phyloP scores from a whole-genome alignment of 306 rosid species.

The Sesbania bispinosa region DNA sequence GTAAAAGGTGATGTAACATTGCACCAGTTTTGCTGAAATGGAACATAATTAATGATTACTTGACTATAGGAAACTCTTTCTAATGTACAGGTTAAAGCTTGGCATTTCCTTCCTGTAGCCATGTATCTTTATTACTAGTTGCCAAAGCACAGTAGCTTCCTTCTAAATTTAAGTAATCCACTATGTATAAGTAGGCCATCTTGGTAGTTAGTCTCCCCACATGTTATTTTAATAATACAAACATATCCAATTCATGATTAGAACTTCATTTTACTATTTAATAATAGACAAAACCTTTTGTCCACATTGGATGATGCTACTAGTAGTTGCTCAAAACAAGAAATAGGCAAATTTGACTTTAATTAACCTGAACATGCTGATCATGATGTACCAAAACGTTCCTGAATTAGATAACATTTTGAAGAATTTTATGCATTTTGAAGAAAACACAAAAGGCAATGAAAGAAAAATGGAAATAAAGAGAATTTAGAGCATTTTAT shows the following conservation, averaged over 20 bases:
- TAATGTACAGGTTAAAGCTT: not conserved
- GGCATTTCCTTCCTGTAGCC: conserved; percentile 6
- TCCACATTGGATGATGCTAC: not conserved
- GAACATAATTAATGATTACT: not conserved
- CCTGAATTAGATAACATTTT: not conserved
- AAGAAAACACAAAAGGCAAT: not conserved
- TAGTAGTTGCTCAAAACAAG: not conserved
- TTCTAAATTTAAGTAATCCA: not conserved
- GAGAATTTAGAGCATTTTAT: not conserved
- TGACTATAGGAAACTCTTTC: not conserved
- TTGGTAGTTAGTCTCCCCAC: conserved; percentile 9
- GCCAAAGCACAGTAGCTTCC: not conserved
- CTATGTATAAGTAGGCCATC: conserved; percentile 7
- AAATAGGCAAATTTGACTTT: not conserved
- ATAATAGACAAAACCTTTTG: not conserved
- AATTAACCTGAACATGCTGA: not conserved
- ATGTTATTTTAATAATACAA: conserved; percentile 9
- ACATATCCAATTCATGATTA: not conserved
- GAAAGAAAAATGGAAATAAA: not conserved
- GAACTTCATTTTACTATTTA: not conserved
- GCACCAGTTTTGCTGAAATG: conserved; percentile 14
- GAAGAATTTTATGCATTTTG: not conserved
- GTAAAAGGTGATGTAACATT: conserved; percentile 12
- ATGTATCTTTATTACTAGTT: not conserved
- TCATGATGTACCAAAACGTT: not conserved